A percentile compares a stretch with the other conserved stretches of the same genome.
Evolutionary conservation across 805 yeast species (phyloP).

Genomic region (Cyberlindnera maclurae): DNA sequence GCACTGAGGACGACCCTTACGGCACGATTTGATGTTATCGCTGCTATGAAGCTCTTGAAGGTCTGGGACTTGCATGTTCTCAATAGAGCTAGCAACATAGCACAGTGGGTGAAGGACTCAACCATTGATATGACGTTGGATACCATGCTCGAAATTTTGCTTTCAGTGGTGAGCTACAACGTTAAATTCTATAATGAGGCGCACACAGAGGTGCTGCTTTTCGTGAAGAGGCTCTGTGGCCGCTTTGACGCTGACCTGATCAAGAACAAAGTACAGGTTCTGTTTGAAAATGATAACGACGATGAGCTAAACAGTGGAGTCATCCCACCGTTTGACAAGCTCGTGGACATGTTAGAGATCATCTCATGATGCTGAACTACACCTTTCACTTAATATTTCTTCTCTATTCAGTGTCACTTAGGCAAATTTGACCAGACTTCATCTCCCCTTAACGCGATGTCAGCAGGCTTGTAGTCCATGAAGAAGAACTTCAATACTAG

Average conservation of each 20-base stretch:
- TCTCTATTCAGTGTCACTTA: not conserved
- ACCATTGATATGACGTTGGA: constrained; percentile 26
- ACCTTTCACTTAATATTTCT: not conserved
- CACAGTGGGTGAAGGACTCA: constrained; percentile 5
- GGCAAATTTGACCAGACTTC: not conserved
- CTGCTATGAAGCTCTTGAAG: constrained; percentile 42
- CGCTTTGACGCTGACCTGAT: constrained; percentile 28
- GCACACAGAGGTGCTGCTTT: constrained; percentile 35
- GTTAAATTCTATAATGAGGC: constrained; percentile 58
- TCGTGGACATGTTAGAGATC: constrained; percentile 5
- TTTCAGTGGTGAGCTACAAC: constrained; percentile 53
- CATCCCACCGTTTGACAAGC: constrained; percentile 23
- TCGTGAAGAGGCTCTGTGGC: constrained; percentile 35
- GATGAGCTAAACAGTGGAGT: constrained; percentile 20
- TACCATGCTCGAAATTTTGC: constrained; percentile 33
- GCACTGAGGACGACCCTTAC: constrained; percentile 47
- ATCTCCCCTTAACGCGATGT: constrained; percentile 53
- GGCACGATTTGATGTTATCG: constrained; percentile 57
- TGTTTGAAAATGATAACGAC: constrained; percentile 23
- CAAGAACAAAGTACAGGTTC: constrained; percentile 23
- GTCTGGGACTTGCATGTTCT: constrained; percentile 25
- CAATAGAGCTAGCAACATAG: constrained; percentile 15
- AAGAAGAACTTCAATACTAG: constrained; percentile 72
- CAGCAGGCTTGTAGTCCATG: constrained; percentile 88
- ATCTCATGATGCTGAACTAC: too few relatives aligned